Conservation (phyloP, 306 rosid genomes). For the Bauhinia variegata region DNA sequence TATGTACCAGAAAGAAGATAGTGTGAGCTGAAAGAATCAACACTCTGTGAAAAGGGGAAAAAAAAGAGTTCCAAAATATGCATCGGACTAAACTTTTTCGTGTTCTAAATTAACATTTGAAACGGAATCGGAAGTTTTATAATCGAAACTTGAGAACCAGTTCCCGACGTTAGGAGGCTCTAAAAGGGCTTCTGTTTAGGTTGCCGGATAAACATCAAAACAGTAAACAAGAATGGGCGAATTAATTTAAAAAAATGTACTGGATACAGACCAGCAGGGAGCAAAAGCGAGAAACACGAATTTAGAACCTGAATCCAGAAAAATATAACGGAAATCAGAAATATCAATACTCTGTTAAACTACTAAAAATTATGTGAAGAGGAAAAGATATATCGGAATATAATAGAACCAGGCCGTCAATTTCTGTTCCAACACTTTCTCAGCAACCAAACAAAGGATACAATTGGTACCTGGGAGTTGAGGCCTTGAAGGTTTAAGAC, state of each 20-base stretch:
- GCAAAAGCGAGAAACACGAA: too few relatives aligned
- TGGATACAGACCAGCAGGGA: slow-evolving; percentile 64
- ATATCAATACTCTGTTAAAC: neutral
- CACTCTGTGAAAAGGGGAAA: slow-evolving; percentile 51
- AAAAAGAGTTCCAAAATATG: too few relatives aligned
- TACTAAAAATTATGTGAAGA: neutral
- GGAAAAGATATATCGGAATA: neutral
- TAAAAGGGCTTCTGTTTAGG: too few relatives aligned
- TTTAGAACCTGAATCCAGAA: slow-evolving; percentile 44
- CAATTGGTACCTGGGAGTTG: slow-evolving; percentile 53
- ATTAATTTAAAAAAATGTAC: neutral
- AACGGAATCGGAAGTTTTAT: slow-evolving; percentile 62
- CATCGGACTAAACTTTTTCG: slow-evolving; percentile 22
- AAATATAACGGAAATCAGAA: neutral
- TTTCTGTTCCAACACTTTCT: slow-evolving; percentile 27
- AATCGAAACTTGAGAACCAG: slow-evolving; percentile 78
- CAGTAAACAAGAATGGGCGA: slow-evolving; percentile 13
- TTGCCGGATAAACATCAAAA: too few relatives aligned
- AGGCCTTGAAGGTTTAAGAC: slow-evolving; percentile 15
- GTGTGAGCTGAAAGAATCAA: slow-evolving; percentile 45
- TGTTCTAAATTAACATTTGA: slow-evolving; percentile 39
- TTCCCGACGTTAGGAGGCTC: slow-evolving; percentile 71
- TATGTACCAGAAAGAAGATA: slow-evolving; percentile 65
- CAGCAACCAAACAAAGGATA: slow-evolving; percentile 30
- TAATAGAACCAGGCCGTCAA: neutral